Percentiles rank a stretch among this genome's conserved stretches.
Evolutionary conservation across 108 stramenopile genomes (phyloP).

Genomic region (Cyclotella cryptica): DNA sequence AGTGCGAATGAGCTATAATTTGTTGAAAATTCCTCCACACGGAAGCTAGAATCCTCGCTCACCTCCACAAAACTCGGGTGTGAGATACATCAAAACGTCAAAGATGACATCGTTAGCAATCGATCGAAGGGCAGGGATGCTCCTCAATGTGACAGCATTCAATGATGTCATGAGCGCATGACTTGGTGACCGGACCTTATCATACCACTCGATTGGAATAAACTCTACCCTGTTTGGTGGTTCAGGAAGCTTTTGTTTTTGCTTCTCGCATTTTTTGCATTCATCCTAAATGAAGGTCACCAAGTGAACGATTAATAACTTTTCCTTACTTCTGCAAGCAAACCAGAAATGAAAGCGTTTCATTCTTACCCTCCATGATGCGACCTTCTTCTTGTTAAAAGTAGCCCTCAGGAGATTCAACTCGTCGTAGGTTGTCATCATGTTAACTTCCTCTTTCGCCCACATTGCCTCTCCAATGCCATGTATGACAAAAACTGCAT

Average conservation of each 20-base stretch:
- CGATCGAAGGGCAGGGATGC: constrained; percentile 78
- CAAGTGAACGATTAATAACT: background rate
- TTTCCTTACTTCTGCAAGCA: background rate
- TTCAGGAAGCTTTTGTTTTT: constrained; percentile 56
- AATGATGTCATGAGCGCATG: constrained; percentile 73
- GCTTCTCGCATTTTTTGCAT: constrained; percentile 63
- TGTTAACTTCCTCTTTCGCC: constrained; percentile 56
- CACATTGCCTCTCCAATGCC: constrained; percentile 92
- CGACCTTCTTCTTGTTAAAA: constrained; percentile 66
- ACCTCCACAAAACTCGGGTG: constrained; percentile 79
- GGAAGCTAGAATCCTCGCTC: background rate
- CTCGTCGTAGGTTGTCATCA: constrained; percentile 59
- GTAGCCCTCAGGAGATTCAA: constrained; percentile 54
- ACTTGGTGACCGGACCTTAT: constrained; percentile 70
- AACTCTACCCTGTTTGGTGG: constrained; percentile 85
- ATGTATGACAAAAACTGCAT: constrained; percentile 90
- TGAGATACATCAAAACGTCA: constrained; percentile 72
- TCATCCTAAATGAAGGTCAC: constrained; percentile 20
- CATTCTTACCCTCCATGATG: constrained; percentile 59
- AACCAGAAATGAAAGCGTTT: background rate
- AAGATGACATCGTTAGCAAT: constrained; percentile 90
- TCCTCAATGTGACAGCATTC: constrained; percentile 70
- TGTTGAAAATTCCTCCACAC: no score
- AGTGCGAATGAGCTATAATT: background rate
- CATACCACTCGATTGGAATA: constrained; percentile 88